Base-by-base conservation (phyloP, 129 eudicot species). In the Solidago caesia region DNA sequence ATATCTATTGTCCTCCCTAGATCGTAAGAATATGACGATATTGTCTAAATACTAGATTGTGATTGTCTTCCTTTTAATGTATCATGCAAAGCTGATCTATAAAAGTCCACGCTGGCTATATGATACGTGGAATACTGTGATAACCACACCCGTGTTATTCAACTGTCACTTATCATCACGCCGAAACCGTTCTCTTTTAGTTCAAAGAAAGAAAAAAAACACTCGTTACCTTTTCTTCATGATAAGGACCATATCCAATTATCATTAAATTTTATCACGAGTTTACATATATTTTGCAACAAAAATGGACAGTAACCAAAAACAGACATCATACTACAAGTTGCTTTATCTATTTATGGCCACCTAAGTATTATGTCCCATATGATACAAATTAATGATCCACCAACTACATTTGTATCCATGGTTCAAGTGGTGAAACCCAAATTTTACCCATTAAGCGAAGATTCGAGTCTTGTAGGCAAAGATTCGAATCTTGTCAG, bases 81-180 rank as follows among this genome's bases (percentile, higher is more conserved):
- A n/a, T 56, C 15, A 58, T 8, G 21, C 8, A 33, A 62, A 29
- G 33, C 67, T 33, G 44, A 62, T 62, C 41, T 14, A 62, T 8
- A 62, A 3, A 43, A 58, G 57, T 21, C 52, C 58, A 73, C 57
- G 52, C 16, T 14, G 60, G 39, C 6, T 14, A 13, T 48, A 2
- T 43, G 45, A 75, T 64, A 75, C 79, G 80, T 75, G 73, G 80
- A 15, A 12, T 7, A 7, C n/a, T 46, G 9, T 53, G 80, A 67
- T 9, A 66, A 27, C 58, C 27, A 47, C 26, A 75, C 73, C 67
- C 80, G 80, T 67, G 73, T 26, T 57, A 51, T 41, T 62, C 43
- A 67, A 68, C 62, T 77, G 62, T 49, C 80, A 61, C 75, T 68
- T 61, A 33, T 44, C 46, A 43, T 77, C 81, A 77, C 81, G 69